phyloP scores from a whole-genome alignment of 768 basidiomycete genomes.

The Calocybe indica region DNA sequence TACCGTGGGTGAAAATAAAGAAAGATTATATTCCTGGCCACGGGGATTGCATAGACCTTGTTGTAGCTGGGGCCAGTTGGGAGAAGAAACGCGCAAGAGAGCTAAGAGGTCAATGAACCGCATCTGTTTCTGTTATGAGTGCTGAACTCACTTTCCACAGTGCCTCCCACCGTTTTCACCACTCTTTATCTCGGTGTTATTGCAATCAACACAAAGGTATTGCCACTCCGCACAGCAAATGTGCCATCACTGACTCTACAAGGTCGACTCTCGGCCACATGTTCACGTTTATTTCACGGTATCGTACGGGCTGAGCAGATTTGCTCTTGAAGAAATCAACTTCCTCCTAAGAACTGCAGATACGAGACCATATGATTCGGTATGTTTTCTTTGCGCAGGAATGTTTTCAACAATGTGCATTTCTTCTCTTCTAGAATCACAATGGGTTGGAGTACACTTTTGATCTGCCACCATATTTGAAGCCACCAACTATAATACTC shows the following conservation, averaged over 20 bases:
- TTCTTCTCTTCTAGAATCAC: conserved; percentile 11
- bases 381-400: conserved; percentile 8
- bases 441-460: conserved; percentile 49
- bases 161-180: conserved; percentile 65
- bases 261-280: conserved; percentile 46
- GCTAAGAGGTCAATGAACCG: conserved; percentile 50
- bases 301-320: conserved; percentile 68
- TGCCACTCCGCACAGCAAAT: too few species aligned
- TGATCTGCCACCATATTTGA: conserved; percentile 39
- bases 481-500: conserved; percentile 52
- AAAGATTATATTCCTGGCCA: conserved; percentile 84
- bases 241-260: not conserved
- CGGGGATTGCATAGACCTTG: conserved; percentile 78
- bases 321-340: conserved; percentile 68
- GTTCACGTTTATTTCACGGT: conserved; percentile 72
- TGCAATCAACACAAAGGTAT: conserved; percentile 10
- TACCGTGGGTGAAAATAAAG: conserved; percentile 86
- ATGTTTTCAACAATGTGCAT: not conserved
- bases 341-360: conserved; percentile 51
- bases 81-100: conserved; percentile 73
- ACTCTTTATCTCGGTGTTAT: conserved; percentile 77
- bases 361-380: conserved; percentile 11
- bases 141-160: conserved; percentile 25
- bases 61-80: conserved; percentile 74
- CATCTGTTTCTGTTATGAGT: not conserved